A percentile compares a stretch with the other conserved stretches of the same genome.
Conservation (phyloP, 306 rosid genomes). For the Boehmeria nivea region DNA sequence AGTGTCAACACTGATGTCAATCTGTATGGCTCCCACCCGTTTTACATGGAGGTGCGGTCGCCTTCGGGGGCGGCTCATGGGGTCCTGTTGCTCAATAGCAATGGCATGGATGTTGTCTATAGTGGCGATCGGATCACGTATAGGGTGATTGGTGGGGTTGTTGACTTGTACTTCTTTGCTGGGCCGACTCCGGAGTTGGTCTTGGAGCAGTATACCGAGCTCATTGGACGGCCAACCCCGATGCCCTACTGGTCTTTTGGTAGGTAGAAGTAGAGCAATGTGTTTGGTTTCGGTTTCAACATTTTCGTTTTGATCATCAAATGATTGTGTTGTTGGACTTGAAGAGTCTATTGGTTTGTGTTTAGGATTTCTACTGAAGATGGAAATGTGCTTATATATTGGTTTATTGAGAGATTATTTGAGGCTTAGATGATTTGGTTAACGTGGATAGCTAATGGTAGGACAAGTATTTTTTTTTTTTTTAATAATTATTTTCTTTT, state of each 20-base stretch:
- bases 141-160: conserved; percentile 67
- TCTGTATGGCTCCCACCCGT: conserved; percentile 85
- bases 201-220: conserved; percentile 66
- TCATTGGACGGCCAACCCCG: conserved; percentile 75
- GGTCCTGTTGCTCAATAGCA: conserved; percentile 61
- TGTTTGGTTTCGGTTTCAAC: no score
- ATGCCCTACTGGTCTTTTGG: conserved; percentile 96
- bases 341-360: no score
- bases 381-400: no score
- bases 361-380: no score
- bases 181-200: conserved; percentile 69
- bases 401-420: no score
- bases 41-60: conserved; percentile 66
- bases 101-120: conserved; percentile 75
- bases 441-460: no score
- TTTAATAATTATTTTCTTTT: no score
- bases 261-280: conserved; percentile 31
- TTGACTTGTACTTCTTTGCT: conserved; percentile 62
- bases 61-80: conserved; percentile 67
- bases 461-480: no score
- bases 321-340: no score
- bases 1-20: conserved; percentile 44
- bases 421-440: no score
- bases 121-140: conserved; percentile 56
- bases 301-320: no score